These are phyloP conservation scores for Xylaria flabelliformis DNA, from an alignment of 495 filamentous ascomycete species.

Conservation along the genomic window DNA sequence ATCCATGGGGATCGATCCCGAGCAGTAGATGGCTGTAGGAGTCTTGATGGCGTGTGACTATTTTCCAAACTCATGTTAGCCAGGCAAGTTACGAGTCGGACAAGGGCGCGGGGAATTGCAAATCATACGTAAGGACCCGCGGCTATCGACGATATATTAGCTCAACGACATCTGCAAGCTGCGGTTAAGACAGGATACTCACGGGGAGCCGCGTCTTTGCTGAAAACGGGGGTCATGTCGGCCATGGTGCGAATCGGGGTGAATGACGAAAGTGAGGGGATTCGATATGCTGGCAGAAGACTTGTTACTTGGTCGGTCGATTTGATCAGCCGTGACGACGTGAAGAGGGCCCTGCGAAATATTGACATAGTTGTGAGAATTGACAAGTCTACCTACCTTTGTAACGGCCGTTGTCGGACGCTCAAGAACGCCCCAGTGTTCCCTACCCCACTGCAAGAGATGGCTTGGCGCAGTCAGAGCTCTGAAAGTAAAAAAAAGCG, in stretches of 20 bases:
- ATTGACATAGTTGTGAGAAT: slow-evolving; percentile 19
- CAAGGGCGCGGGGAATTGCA: not conserved
- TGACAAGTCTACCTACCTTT: slow-evolving; percentile 2
- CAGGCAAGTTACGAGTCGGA: not conserved
- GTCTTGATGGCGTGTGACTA: slow-evolving; percentile 91
- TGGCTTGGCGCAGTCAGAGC: too few species aligned
- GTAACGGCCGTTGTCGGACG: slow-evolving; percentile 12
- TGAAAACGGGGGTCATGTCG: slow-evolving; percentile 56
- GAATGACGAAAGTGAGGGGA: slow-evolving; percentile 25
- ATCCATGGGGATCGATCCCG: slow-evolving; percentile 89
- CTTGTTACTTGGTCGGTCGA: not conserved
- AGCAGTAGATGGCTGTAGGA: slow-evolving; percentile 84
- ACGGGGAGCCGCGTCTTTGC: slow-evolving; percentile 60
- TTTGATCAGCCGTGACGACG: slow-evolving; percentile 15
- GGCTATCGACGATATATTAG: slow-evolving; percentile 43
- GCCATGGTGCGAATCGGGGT: slow-evolving; percentile 48
- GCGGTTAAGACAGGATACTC: slow-evolving; percentile 34
- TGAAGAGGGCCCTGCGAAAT: slow-evolving; percentile 18
- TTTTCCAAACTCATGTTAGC: slow-evolving; percentile 15
- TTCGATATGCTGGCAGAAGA: slow-evolving; percentile 4
- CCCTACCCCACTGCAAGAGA: not conserved
- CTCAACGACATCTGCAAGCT: slow-evolving; percentile 10
- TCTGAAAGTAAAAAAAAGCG: too few species aligned
- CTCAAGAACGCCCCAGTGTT: too few species aligned
- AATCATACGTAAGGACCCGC: slow-evolving; percentile 62